Percentiles rank a stretch among this genome's conserved stretches.
phyloP scores from a whole-genome alignment of 2,329 filamentous ascomycete genomes.

The Rutstroemia sp. region DNA sequence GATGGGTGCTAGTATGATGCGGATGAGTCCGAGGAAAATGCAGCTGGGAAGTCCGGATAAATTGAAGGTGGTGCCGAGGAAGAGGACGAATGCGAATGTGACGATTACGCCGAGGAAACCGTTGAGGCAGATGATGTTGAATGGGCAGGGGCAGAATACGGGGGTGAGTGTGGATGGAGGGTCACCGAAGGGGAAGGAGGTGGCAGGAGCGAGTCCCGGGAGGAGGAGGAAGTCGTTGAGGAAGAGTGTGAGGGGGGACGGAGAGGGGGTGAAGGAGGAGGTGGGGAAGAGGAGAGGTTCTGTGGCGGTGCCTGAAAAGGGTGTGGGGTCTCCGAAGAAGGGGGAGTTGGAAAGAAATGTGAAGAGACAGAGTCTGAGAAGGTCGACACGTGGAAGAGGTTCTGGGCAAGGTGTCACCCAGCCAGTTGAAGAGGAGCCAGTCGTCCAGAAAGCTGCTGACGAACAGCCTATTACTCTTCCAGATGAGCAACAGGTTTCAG shows the following conservation, averaged over 20 bases:
- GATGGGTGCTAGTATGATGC: neutral
- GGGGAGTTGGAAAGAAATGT: neutral
- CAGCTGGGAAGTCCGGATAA: conserved; percentile 5
- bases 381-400: conserved; percentile 2
- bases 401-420: too few relatives aligned
- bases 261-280: conserved; percentile 6
- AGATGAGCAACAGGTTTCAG: too few relatives aligned
- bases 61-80: conserved; percentile 18
- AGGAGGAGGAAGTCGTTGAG: conserved; percentile 20
- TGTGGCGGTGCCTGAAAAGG: neutral
- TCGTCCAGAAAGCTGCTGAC: too few relatives aligned
- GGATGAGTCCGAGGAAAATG: conserved; percentile 13
- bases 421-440: too few relatives aligned
- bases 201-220: conserved; percentile 4
- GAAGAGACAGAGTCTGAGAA: conserved; percentile 4
- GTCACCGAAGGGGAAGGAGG: neutral
- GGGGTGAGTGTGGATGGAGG: neutral
- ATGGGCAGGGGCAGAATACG: neutral
- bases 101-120: conserved; percentile 28
- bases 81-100: conserved; percentile 28
- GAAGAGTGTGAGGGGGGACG: conserved; percentile 17
- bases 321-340: neutral
- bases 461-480: too few relatives aligned
- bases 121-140: conserved; percentile 13
- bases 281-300: neutral